Conservation (phyloP, 2,329 filamentous ascomycete genomes). For the Hypocreales sp. region DNA sequence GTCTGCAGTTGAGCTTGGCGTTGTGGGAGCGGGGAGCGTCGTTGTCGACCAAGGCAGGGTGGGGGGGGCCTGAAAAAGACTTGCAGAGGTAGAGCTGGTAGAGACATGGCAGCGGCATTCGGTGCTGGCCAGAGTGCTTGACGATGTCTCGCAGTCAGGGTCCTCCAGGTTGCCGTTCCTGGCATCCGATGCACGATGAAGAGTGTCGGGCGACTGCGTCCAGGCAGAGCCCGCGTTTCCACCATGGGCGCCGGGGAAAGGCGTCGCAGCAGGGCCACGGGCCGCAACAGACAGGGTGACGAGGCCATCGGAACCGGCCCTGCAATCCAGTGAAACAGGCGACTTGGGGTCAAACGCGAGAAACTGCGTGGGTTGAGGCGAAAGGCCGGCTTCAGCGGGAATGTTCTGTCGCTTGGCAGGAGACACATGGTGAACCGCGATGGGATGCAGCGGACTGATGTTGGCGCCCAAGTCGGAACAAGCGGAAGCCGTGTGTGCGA, state of each 20-base stretch:
- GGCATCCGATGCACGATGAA: neutral
- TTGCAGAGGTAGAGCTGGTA: too few relatives aligned
- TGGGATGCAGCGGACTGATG: slow-evolving; percentile 14
- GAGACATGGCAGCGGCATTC: too few relatives aligned
- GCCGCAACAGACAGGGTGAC: slow-evolving; percentile 13
- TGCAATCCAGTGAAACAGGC: slow-evolving; percentile 12
- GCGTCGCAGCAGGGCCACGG: slow-evolving; percentile 4
- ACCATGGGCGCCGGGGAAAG: neutral
- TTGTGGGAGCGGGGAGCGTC: neutral
- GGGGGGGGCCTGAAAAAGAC: too few relatives aligned
- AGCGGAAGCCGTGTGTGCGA: slow-evolving; percentile 10
- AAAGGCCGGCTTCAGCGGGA: slow-evolving; percentile 1
- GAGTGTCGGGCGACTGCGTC: neutral
- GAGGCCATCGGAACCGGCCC: slow-evolving; percentile 15
- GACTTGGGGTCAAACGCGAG: slow-evolving; percentile 9
- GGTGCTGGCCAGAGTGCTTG: too few relatives aligned
- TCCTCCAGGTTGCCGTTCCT: neutral
- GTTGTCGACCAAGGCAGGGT: too few relatives aligned
- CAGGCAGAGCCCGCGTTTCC: neutral
- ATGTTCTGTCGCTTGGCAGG: slow-evolving; percentile 3
- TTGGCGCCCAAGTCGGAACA: slow-evolving; percentile 12
- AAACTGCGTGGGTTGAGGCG: slow-evolving; percentile 1
- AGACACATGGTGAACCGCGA: slow-evolving; percentile 10
- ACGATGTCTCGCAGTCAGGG: slow-evolving; percentile 1
- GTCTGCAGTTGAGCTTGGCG: neutral